Conservation (phyloP, 805 yeast genomes). For the Metschnikowia cerradonensis region DNA sequence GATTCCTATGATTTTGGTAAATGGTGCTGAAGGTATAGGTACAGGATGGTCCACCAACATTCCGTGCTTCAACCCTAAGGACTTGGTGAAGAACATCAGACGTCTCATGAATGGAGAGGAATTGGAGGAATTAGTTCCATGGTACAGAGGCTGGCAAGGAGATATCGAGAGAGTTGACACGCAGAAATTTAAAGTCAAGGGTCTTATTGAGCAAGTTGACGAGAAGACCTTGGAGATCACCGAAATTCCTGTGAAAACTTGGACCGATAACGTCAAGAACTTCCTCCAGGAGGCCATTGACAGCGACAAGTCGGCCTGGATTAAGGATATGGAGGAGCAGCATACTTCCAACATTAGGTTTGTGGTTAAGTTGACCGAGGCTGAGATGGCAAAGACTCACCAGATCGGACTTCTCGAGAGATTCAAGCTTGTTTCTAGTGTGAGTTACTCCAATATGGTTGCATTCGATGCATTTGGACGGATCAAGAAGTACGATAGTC, state of each 20-base stretch:
- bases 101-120: slow-evolving; percentile 71
- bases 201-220: slow-evolving; percentile 77
- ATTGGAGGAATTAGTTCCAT: slow-evolving; percentile 72
- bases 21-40: slow-evolving; percentile 97
- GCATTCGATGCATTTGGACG: slow-evolving; percentile 90
- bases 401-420: slow-evolving; percentile 76
- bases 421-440: slow-evolving; percentile 68
- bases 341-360: slow-evolving; percentile 81
- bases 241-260: slow-evolving; percentile 85
- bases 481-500: slow-evolving; percentile 74
- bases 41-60: slow-evolving; percentile 97
- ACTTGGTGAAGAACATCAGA: slow-evolving; percentile 70
- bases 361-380: slow-evolving; percentile 65
- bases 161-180: slow-evolving; percentile 55
- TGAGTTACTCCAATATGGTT: slow-evolving; percentile 84
- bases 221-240: slow-evolving; percentile 80
- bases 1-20: slow-evolving; percentile 91
- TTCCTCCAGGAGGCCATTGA: slow-evolving; percentile 73
- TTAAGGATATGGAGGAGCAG: slow-evolving; percentile 91
- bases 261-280: slow-evolving; percentile 92
- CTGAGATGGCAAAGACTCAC: slow-evolving; percentile 78
- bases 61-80: slow-evolving; percentile 86
- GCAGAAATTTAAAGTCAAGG: slow-evolving; percentile 75
- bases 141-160: slow-evolving; percentile 97
- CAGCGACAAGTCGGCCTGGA: slow-evolving; percentile 82